These are phyloP conservation scores for Pisolithus sp. DNA, from an alignment of 768 basidiomycete genomes.

Conservation along the genomic window DNA sequence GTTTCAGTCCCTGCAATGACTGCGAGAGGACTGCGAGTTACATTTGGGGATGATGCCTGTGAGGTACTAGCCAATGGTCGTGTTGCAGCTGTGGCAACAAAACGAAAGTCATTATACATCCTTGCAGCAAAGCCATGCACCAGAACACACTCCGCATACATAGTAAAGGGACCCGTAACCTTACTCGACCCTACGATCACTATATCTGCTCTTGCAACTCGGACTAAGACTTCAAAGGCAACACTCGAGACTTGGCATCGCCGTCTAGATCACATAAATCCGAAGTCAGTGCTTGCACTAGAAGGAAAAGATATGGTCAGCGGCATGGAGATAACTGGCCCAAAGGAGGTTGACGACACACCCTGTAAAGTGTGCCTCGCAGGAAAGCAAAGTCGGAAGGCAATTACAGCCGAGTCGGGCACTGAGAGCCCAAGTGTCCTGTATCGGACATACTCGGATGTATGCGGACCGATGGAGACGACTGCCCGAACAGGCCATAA, in stretches of 20 bases:
- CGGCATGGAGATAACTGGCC: no score
- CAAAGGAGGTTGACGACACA: no score
- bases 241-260: conserved; percentile 1
- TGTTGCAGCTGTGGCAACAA: no score
- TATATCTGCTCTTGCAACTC: no score
- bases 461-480: no score
- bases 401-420: conserved; percentile 6
- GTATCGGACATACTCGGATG: background rate
- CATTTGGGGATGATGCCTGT: no score
- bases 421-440: background rate
- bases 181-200: no score
- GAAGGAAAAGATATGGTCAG: background rate
- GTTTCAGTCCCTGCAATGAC: conserved; percentile 13
- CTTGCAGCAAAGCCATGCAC: no score
- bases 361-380: conserved; percentile 1
- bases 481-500: no score
- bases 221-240: no score
- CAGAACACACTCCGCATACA: background rate
- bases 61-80: no score
- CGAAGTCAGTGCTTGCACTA: background rate
- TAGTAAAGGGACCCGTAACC: background rate
- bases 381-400: conserved; percentile 16
- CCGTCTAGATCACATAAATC: background rate
- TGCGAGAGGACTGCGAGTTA: background rate
- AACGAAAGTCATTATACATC: no score